Conservation (phyloP, 495 filamentous ascomycete species). For the Trichoderma gamsii region DNA sequence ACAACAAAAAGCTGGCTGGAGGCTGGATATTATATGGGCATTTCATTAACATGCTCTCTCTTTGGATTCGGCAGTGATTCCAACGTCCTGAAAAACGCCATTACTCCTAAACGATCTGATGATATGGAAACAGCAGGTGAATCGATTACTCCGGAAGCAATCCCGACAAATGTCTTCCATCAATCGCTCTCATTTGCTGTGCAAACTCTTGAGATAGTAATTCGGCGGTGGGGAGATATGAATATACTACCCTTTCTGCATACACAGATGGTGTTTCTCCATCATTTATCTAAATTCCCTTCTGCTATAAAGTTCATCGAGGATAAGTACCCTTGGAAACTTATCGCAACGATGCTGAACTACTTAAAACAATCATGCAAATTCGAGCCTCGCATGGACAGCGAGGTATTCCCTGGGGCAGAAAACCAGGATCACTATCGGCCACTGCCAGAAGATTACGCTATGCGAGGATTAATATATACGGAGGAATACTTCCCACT, state of each 20-base stretch:
- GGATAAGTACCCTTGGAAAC: conserved; percentile 57
- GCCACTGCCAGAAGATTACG: conserved; percentile 81
- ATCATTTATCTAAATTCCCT: conserved; percentile 48
- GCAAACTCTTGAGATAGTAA: conserved; percentile 42
- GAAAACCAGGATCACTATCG: conserved; percentile 42
- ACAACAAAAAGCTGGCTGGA: conserved; percentile 57
- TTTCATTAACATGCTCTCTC: conserved; percentile 40
- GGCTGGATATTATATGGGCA: conserved; percentile 59
- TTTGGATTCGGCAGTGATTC: conserved; percentile 34
- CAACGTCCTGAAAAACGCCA: conserved; percentile 30
- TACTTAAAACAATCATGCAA: conserved; percentile 41
- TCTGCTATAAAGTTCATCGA: conserved; percentile 43
- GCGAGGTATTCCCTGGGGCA: conserved; percentile 45
- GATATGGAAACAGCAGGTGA: conserved; percentile 20
- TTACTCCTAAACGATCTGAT: conserved; percentile 24
- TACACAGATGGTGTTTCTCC: conserved; percentile 62
- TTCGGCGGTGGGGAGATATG: conserved; percentile 54
- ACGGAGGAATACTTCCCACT: conserved; percentile 60
- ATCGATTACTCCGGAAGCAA: background rate
- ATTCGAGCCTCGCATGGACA: conserved; percentile 41
- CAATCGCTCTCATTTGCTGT: conserved; percentile 26
- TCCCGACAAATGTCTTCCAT: conserved; percentile 22
- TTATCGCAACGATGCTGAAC: conserved; percentile 61
- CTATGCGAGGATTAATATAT: conserved; percentile 71
- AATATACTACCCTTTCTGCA: conserved; percentile 65